Base-by-base conservation (phyloP, 2,329 filamentous ascomycete species). In the Aspergillus pseudotamarii region DNA sequence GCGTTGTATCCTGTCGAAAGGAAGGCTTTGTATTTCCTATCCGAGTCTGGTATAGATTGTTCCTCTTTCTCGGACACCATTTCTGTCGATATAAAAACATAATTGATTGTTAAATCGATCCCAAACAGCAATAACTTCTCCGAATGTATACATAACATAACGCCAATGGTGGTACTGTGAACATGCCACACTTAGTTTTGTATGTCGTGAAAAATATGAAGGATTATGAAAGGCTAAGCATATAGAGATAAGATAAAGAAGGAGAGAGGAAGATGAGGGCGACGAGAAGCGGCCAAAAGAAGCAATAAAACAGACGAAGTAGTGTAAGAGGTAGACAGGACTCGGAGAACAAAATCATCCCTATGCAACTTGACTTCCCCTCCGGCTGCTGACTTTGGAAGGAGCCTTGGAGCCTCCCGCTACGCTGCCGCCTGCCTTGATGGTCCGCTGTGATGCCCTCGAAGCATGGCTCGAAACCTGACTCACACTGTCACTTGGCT, bases 401-500 rank as follows among this genome's bases (percentile, higher is more conserved):
- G 60, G 59, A 34, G 67, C 68, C 54, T 71, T 69, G 60, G 68
- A 70, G 21, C 64, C 60, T 10, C 62, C 65, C 5, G 66, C 64
- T 23, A 65, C 59, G 55, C 68, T 71, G 19, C 73, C 70, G 28
- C 67, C 68, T n/a, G 73, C 73, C 64, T 76, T 78, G 23, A 71
- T 64, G 45, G 75, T 78, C 12, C 71, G 68, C 62, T 77, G 73
- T 10, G 73, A 75, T 28, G 69, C 60, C 56, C 59, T 60, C 16
- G 71, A 71, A 36, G 64, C 66, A 53, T 73, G 69, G 41, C 70
- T 68, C 12, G 75, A 78, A 34, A 79, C 73, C 68, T 80, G 78
- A 55, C 78, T 80, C 55, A 78, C 73, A 60, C 75, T 79, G 66
- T 79, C 78, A 62, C 73, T 75, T 10, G 78, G 76, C 51, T 65